Evolutionary conservation across 208 protist genomes (phyloP).

Genomic region (Crithidia thermophila): DNA sequence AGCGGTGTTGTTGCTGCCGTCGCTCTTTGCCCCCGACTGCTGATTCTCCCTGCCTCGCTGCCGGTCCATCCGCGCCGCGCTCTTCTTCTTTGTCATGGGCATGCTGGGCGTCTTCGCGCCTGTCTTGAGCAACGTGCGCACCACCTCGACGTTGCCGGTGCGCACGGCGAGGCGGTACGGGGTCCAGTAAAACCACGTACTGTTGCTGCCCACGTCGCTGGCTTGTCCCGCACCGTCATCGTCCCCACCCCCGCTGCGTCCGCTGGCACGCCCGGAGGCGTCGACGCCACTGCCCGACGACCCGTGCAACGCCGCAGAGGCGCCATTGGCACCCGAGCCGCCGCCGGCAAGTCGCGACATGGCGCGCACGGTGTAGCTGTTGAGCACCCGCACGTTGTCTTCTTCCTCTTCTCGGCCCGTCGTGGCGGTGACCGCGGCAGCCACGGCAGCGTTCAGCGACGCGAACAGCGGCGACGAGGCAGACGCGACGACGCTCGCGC

Average conservation of each 20-base stretch:
- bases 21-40: not conserved
- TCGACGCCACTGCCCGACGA: not conserved
- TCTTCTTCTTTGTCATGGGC: not conserved
- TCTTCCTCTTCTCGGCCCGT: constrained; percentile 10
- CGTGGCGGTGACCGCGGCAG: constrained; percentile 6
- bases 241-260: not conserved
- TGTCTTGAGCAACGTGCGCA: constrained; percentile 21
- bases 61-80: not conserved
- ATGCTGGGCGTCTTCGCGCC: not conserved
- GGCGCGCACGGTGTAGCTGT: constrained; percentile 15
- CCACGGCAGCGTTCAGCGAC: constrained; percentile 6
- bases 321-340: not conserved
- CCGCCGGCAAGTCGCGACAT: not conserved
- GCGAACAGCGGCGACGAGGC: constrained; percentile 9
- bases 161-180: constrained; percentile 63
- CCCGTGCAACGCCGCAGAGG: no score
- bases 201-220: not conserved
- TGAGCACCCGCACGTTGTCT: constrained; percentile 4
- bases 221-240: not conserved
- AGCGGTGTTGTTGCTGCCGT: not conserved
- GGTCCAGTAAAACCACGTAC: constrained; percentile 41
- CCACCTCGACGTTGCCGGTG: constrained; percentile 23
- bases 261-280: not conserved
- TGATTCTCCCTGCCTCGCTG: not conserved
- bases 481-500: not conserved